Evolutionary conservation across 345 rosid species (phyloP).

Genomic region (Populus euphratica): DNA sequence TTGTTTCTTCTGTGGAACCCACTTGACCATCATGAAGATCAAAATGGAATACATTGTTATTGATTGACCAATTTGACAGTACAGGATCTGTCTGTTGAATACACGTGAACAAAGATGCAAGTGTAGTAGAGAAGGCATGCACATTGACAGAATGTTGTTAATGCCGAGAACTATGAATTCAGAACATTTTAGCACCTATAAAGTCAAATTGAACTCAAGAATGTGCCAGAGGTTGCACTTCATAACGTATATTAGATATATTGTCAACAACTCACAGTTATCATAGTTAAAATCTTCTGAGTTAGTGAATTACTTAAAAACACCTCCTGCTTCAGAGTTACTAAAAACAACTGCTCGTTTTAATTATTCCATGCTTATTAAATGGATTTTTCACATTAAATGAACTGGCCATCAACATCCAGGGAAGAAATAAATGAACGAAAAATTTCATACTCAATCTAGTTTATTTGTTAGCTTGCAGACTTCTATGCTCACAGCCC

Average conservation of each 20-base stretch:
- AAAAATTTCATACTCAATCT: not conserved
- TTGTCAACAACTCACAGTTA: not conserved
- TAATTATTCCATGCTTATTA: not conserved
- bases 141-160: not conserved
- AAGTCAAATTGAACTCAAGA: not conserved
- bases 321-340: not conserved
- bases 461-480: not conserved
- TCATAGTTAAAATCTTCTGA: not conserved
- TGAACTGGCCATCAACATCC: not conserved
- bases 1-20: not conserved
- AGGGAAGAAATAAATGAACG: not conserved
- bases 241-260: not conserved
- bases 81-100: not conserved
- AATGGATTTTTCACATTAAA: not conserved
- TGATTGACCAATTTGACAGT: not conserved
- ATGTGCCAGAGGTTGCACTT: not conserved
- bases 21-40: not conserved
- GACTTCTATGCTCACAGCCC: not conserved
- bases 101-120: not conserved
- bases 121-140: not conserved
- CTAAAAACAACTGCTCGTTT: not conserved
- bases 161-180: not conserved
- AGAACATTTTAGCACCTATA: not conserved
- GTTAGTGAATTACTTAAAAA: not conserved
- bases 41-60: not conserved